These are phyloP conservation scores for Candida hungchunana DNA, from an alignment of 805 yeast genomes.

Conservation along the genomic window DNA sequence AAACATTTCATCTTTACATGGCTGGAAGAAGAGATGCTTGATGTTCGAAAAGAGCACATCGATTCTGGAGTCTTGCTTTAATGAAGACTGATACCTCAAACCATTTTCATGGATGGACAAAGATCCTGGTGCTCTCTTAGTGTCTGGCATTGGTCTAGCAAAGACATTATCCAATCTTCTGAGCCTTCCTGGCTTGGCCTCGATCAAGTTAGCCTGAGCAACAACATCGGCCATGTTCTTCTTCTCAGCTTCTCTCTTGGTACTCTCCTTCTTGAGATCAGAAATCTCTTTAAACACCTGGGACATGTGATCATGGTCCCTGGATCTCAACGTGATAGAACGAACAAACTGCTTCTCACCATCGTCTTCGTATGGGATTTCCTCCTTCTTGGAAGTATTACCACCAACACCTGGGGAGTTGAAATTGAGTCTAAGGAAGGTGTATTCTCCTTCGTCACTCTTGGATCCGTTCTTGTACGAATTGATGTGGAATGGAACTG, in stretches of 20 bases:
- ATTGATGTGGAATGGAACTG: constrained; percentile 96
- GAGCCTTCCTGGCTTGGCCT: constrained; percentile 78
- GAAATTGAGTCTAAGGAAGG: constrained; percentile 85
- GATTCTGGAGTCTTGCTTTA: constrained; percentile 78
- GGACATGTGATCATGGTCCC: constrained; percentile 85
- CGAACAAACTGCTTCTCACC: constrained; percentile 84
- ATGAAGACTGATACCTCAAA: constrained; percentile 84
- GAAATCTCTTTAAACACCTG: constrained; percentile 86
- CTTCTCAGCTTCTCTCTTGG: constrained; percentile 84
- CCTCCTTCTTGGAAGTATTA: constrained; percentile 61
- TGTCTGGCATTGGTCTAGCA: constrained; percentile 94
- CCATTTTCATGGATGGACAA: constrained; percentile 94
- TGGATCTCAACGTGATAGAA: constrained; percentile 81
- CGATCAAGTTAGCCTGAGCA: constrained; percentile 82
- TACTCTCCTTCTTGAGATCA: constrained; percentile 88
- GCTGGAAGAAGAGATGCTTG: constrained; percentile 91
- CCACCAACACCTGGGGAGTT: constrained; percentile 89
- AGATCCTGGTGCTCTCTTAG: constrained; percentile 91
- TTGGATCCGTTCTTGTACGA: constrained; percentile 92
- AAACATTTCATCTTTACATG: constrained; percentile 90
- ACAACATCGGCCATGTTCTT: constrained; percentile 93
- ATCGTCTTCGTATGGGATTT: constrained; percentile 86
- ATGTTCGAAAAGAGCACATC: constrained; percentile 88
- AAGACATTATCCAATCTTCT: constrained; percentile 83
- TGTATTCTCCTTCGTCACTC: constrained; percentile 93